phyloP scores from a whole-genome alignment of 2,329 filamentous ascomycete genomes.

The Podosphaera leucotricha region DNA sequence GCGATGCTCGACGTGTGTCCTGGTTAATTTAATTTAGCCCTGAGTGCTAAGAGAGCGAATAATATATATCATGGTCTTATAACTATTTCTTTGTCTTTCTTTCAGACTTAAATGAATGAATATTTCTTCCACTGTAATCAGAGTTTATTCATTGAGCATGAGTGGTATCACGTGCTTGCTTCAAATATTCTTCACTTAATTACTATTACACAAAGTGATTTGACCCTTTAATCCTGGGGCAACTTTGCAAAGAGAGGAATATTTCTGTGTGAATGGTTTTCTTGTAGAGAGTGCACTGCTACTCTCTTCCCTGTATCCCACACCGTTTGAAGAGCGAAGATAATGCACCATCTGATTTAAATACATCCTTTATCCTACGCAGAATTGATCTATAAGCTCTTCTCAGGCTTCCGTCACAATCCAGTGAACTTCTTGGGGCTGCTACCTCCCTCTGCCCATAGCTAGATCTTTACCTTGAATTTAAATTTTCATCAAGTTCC shows the following conservation, averaged over 20 bases:
- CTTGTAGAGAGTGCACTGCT: too few relatives aligned
- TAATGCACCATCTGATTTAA: too few relatives aligned
- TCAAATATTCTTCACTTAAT: not conserved
- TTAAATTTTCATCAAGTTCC: not conserved
- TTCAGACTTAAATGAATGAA: not conserved
- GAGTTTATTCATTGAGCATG: not conserved
- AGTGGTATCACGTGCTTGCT: not conserved
- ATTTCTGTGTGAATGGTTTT: too few relatives aligned
- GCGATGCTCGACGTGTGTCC: not conserved
- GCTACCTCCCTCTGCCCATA: not conserved
- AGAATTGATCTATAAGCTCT: too few relatives aligned
- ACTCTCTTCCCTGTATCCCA: too few relatives aligned
- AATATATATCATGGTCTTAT: not conserved
- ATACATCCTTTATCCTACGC: too few relatives aligned
- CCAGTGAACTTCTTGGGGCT: not conserved
- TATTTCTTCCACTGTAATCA: not conserved
- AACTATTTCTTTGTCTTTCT: not conserved
- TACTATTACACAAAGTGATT: too few relatives aligned
- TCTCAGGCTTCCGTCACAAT: not conserved
- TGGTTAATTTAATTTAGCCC: not conserved
- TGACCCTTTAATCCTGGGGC: too few relatives aligned
- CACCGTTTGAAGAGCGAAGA: too few relatives aligned
- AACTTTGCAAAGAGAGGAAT: too few relatives aligned
- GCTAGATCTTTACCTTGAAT: not conserved
- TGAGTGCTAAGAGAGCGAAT: not conserved